phyloP scores from a whole-genome alignment of 1,284 basidiomycete genomes.

The Fereydounia khargensis region DNA sequence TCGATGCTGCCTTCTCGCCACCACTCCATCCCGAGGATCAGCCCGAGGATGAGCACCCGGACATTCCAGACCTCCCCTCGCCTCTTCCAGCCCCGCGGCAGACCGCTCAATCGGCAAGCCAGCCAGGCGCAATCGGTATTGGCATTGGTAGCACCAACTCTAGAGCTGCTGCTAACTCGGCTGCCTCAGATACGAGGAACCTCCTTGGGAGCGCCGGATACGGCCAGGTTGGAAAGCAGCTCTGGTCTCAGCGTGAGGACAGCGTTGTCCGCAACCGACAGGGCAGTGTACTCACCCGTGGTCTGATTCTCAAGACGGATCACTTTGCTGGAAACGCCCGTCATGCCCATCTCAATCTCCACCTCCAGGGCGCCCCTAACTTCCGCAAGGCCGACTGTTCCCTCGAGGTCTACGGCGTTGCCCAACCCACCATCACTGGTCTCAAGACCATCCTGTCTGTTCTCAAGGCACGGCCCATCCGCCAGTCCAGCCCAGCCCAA shows the following conservation, averaged over 20 bases:
- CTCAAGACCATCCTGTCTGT: slow-evolving; percentile 86
- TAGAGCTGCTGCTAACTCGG: too few relatives aligned
- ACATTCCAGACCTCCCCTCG: slow-evolving; percentile 13
- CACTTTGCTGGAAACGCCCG: slow-evolving; percentile 39
- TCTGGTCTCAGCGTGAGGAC: slow-evolving; percentile 40
- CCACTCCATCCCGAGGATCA: too few relatives aligned
- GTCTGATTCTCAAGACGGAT: slow-evolving; percentile 85
- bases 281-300: slow-evolving; percentile 83
- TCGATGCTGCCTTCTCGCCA: too few relatives aligned
- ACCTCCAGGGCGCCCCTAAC: slow-evolving; percentile 87
- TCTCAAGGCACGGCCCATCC: slow-evolving; percentile 62
- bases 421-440: slow-evolving; percentile 91
- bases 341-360: slow-evolving; percentile 68
- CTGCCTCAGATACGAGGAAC: too few relatives aligned
- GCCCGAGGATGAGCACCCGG: neutral
- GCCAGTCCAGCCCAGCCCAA: slow-evolving; percentile 1
- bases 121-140: too few relatives aligned
- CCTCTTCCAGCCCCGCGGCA: slow-evolving; percentile 19
- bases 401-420: slow-evolving; percentile 60
- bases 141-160: too few relatives aligned
- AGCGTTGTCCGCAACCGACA: slow-evolving; percentile 77
- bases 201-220: slow-evolving; percentile 24
- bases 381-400: slow-evolving; percentile 70
- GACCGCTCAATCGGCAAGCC: too few relatives aligned
- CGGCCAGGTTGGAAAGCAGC: slow-evolving; percentile 19